Conservation (phyloP, 345 rosid species). For the Populus simonii region DNA sequence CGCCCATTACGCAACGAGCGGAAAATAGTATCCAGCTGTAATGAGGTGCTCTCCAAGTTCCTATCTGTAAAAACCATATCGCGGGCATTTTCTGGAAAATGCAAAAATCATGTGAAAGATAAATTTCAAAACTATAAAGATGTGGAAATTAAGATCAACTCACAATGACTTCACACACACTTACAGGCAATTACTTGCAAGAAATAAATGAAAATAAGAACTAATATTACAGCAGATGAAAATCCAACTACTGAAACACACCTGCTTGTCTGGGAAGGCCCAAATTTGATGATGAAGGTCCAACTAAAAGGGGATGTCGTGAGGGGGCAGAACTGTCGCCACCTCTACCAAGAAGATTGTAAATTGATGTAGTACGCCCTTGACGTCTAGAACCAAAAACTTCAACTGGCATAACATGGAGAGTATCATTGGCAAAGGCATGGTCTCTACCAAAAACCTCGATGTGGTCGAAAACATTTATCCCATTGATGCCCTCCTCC, state of each 20-base stretch:
- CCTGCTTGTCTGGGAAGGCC: constrained; percentile 62
- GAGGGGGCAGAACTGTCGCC: constrained; percentile 62
- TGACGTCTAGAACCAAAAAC: constrained; percentile 96
- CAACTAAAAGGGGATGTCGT: constrained; percentile 82
- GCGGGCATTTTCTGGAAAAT: constrained; percentile 43
- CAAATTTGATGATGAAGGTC: constrained; percentile 49
- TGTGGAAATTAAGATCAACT: neutral
- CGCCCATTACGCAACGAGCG: constrained; percentile 87
- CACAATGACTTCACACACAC: neutral
- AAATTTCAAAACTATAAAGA: neutral
- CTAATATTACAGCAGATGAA: neutral
- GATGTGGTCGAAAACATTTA: constrained; percentile 87
- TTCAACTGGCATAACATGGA: constrained; percentile 95
- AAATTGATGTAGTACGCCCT: constrained; percentile 91
- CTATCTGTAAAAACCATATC: constrained; percentile 52
- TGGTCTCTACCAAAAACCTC: constrained; percentile 89
- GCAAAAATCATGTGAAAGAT: neutral
- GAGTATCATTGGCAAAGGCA: constrained; percentile 76
- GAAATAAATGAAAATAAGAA: neutral
- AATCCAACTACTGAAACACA: constrained; percentile 16
- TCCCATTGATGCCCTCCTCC: constrained; percentile 85
- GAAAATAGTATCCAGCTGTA: constrained; percentile 73
- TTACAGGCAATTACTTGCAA: neutral
- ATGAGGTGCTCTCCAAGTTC: constrained; percentile 45
- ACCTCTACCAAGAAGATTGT: constrained; percentile 80